Evolutionary conservation across 257 asterid genomes (phyloP), one percentile per base, ranked within the genome.

Genomic region (Cynanchum wilfordii): DNA sequence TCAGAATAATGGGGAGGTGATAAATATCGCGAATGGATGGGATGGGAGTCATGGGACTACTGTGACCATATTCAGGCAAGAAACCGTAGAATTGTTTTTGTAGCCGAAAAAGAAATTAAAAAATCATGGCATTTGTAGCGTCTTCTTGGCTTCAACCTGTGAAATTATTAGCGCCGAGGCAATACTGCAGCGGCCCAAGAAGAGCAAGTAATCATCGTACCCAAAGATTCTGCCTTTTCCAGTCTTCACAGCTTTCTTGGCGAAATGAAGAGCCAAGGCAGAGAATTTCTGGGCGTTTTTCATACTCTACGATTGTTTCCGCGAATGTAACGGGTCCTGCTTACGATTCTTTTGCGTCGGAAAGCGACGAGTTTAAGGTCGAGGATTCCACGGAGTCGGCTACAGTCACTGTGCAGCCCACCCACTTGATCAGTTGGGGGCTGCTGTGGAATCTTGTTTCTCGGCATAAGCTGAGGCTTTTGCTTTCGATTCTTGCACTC

Each of bases 281-380:
- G 16, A 74, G 47, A 55, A 9, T 40, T 5, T 38, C 63, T 1
- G 25, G 19, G 22, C 24, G 54, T 42, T 25, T 54, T 17, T 51
- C 67, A 10, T 79, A 68, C 51, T 62, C 52, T 68, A 65, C 76
- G 68, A 22, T 79, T 63, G 59, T 75, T 19, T 81, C 81, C 7
- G 97, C 97, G 33, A 87, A 90, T 29, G 89, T 92, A 33, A 83
- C 95, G 0, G 95, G 95, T 42, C 96, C 97, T 7, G 95, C 88
- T 81, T 86, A 88, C 66, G 98, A 93, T 50, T 86, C 91, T 25
- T 78, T 84, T 71, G 93, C 85, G 44, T 79, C 96, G 13, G 96
- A 87, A 60, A 81, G 75, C 55, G 82, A 75, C 65, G 88, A 88
- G 30, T 93, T 90, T n/a, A 88, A 82, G 73, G 69, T 84, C 50